Conservation (phyloP, 2,329 filamentous ascomycete genomes). For the Alternaria rosae region DNA sequence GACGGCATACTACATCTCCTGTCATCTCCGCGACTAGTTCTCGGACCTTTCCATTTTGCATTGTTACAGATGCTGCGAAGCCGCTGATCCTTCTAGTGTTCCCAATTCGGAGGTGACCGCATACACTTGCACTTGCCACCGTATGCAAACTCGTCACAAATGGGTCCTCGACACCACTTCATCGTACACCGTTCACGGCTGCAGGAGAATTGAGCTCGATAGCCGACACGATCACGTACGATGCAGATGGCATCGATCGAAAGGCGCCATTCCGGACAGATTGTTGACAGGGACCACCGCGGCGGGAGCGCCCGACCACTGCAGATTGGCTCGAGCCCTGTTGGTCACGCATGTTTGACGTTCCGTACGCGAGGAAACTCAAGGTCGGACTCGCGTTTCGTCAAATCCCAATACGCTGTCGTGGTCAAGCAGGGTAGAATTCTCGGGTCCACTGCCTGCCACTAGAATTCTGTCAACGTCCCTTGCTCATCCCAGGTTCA, state of each 20-base stretch:
- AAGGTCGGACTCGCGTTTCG: neutral
- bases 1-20: neutral
- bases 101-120: conserved; percentile 6
- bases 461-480: neutral
- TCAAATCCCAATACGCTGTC: neutral
- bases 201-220: neutral
- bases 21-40: conserved; percentile 5
- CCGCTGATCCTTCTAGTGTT: neutral
- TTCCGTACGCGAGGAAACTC: neutral
- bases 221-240: neutral
- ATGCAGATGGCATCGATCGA: neutral
- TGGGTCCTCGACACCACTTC: neutral
- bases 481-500: neutral
- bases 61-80: neutral
- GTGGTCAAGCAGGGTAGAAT: neutral
- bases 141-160: neutral
- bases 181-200: neutral
- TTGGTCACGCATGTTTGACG: conserved; percentile 2
- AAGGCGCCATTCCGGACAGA: neutral
- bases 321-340: neutral
- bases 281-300: conserved; percentile 7
- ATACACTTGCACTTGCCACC: neutral
- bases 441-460: neutral
- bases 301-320: conserved; percentile 8
- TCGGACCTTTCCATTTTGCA: neutral